Base-by-base conservation (phyloP, 495 filamentous ascomycete species). In the Lophium mytilinum region DNA sequence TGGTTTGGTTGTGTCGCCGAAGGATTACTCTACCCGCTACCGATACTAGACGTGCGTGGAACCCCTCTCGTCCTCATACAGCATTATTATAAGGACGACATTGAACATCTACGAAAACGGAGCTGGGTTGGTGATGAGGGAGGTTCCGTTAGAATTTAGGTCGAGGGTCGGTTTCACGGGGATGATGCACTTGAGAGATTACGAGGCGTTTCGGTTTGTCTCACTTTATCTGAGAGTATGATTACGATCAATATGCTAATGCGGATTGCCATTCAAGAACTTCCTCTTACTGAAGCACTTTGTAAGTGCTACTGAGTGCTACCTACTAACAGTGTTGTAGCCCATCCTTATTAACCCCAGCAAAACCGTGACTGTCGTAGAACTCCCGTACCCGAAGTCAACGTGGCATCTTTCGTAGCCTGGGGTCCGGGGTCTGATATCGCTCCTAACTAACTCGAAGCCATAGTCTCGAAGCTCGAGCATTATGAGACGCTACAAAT, bases 1-100 rank as follows among this genome's bases (percentile, higher is more conserved):
- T 45, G 93, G 93, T 82, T 72, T 96, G 65, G 93, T 96, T 35
- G 91, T 97, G 55, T 95, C 90, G 63, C 93, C 93, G 0, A 98
- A 97, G 79, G 88, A 68, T 43, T 68, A 68, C 42, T 68, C 66
- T 7, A 68, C 66, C 1, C 62, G 64, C 48, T 68, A 66, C 36
- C 33, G 64, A 40, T 68, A 68, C 47, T 68, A 48, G 43, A 14
- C 52, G 1, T 15, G 6, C 15, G 7, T 9, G 15, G 9, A 8
- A 14, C 19, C 1, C 7, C 15, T 14, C 12, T 45, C 41, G 14
- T 5, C 8, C 9, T 45, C 41, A 30, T 6, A 30, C 19, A 8
- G 41, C 8, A 45, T 15, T 15, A 45, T 17, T 19, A 9, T 9
- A 6, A 15, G 8, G 15, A 8, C 12, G 14, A 45, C 5, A 45